Base-by-base conservation (phyloP, 495 filamentous ascomycete genomes). In the Schizothecium vesticola region DNA sequence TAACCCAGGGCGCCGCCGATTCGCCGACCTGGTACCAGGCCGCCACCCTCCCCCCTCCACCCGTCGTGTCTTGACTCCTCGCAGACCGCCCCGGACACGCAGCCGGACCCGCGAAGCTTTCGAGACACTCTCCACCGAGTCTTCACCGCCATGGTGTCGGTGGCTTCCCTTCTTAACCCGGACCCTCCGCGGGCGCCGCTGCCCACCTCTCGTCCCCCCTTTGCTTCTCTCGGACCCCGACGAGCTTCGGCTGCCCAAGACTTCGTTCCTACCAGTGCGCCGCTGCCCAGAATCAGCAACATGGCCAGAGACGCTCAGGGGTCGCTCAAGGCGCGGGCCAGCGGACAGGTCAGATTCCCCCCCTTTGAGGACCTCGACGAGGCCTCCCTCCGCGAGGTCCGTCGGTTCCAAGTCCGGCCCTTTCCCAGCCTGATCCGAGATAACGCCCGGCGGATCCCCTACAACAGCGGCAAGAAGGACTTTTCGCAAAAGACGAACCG, bases 391-490 rank as follows among this genome's bases (percentile, higher is more conserved):
- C 74, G 76, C n/a, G 79, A 86, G 62, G 83, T 92, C 68, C 76
- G 78, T 21, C 80, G 80, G 56, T 94, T 90, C 73, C 78, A 84
- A 12, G 78, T 97, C 28, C 83, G 85, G 69, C 91, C 92, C 13
- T 79, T 89, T 70, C 43, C 43, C 16, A 89, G 90, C 23, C 77
- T 86, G 13, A 93, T 99, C 70, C 81, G 78, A 56, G 80, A 88
- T 3, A 92, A 83, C 70, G 86, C 84, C 63, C 86, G 89, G 58
- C 91, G 91, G 63, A 97, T 97, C 65, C 95, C 95, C 0, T 99
- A 98, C 78, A 91, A 90, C 63, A 97, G 94, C 72, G 90, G 92
- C 68, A 99, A 97, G 83, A 96, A 94, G 80, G 81, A 85, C 22
- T 95, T 99, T 69, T 85, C 88, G 63, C 86, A 89, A 73, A 93